Conservation (phyloP, 768 basidiomycete genomes). For the Glaciozyma martinii region DNA sequence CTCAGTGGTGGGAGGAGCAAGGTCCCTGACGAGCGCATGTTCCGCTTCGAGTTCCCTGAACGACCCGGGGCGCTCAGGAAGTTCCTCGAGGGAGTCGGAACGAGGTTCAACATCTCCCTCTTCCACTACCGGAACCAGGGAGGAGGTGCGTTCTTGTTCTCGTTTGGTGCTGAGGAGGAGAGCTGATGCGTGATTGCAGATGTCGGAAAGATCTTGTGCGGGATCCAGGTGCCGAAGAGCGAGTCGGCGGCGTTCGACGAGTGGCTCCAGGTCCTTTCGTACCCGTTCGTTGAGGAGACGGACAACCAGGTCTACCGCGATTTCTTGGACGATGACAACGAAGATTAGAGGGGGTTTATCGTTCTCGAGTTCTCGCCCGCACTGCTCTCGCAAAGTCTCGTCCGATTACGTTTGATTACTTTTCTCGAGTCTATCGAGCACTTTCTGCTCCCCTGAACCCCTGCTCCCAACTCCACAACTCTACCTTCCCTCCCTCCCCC, state of each 20-base stretch:
- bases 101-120: slow-evolving; percentile 86
- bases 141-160: slow-evolving; percentile 60
- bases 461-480: too few species aligned
- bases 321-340: slow-evolving; percentile 32
- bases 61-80: slow-evolving; percentile 81
- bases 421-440: too few species aligned
- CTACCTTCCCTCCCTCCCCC: too few species aligned
- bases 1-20: slow-evolving; percentile 78
- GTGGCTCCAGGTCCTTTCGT: slow-evolving; percentile 71
- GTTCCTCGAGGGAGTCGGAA: slow-evolving; percentile 72
- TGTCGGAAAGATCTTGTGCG: slow-evolving; percentile 83
- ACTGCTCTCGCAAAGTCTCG: too few species aligned
- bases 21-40: slow-evolving; percentile 76
- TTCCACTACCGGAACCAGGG: slow-evolving; percentile 99
- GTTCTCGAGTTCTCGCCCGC: too few species aligned
- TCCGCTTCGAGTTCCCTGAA: slow-evolving; percentile 96
- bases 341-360: not conserved
- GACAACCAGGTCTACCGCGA: slow-evolving; percentile 68
- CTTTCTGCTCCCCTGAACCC: too few species aligned
- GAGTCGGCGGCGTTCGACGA: slow-evolving; percentile 60
- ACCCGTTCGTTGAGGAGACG: slow-evolving; percentile 87
- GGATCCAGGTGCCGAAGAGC: slow-evolving; percentile 73
- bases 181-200: slow-evolving; percentile 46
- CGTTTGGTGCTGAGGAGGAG: not conserved
- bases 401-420: too few species aligned